These are phyloP conservation scores for Iris macrosiphon DNA, from an alignment of 106 monocot species.

Conservation along the genomic window DNA sequence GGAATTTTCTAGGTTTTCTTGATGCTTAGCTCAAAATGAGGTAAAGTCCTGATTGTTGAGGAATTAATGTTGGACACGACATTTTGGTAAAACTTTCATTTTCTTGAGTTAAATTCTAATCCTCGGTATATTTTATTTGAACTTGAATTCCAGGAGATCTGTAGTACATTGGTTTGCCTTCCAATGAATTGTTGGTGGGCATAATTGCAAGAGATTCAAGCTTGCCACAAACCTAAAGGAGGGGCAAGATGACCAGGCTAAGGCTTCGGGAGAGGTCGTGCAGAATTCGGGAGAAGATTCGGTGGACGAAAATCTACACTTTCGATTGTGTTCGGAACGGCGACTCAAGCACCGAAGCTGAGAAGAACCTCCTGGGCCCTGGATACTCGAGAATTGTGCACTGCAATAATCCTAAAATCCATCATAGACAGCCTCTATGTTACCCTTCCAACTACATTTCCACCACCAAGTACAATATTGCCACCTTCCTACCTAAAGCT, in stretches of 20 bases:
- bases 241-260: slow-evolving; percentile 11
- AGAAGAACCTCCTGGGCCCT: slow-evolving; percentile 19
- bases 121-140: no score
- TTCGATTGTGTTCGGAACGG: slow-evolving; percentile 32
- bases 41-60: no score
- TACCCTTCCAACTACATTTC: slow-evolving; percentile 33
- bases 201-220: no score
- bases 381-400: slow-evolving; percentile 34
- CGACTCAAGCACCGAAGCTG: slow-evolving; percentile 9
- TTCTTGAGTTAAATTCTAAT: no score
- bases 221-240: no score
- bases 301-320: slow-evolving; percentile 44
- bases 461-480: slow-evolving; percentile 40
- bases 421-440: slow-evolving; percentile 31
- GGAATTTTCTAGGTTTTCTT: no score
- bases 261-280: background rate
- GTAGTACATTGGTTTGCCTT: no score
- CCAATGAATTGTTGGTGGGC: no score
- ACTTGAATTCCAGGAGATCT: no score
- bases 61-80: no score
- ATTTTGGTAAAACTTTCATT: no score
- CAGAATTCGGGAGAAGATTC: slow-evolving; percentile 27
- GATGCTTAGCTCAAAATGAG: no score
- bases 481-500: slow-evolving; percentile 44
- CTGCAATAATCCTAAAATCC: slow-evolving; percentile 31